phyloP scores from a whole-genome alignment of 2,329 filamentous ascomycete species.

The Exserohilum turcica region DNA sequence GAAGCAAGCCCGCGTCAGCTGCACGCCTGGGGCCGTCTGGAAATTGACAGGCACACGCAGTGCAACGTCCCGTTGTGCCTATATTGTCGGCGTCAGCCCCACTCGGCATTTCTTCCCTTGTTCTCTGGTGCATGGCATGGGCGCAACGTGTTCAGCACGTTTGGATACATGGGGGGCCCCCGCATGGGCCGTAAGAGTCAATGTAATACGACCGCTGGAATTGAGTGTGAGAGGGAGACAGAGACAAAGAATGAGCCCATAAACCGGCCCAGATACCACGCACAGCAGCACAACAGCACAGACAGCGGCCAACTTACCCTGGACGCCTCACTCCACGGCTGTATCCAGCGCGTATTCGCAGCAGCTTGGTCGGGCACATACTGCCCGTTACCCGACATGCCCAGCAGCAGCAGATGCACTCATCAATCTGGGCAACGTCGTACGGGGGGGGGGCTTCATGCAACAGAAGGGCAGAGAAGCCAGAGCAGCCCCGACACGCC shows the following conservation, averaged over 20 bases:
- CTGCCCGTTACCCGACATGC: slow-evolving; percentile 35
- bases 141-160: neutral
- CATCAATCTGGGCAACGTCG: slow-evolving; percentile 15
- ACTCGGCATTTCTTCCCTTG: neutral
- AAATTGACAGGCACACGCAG: slow-evolving; percentile 66
- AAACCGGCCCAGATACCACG: too few species aligned
- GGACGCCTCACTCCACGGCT: slow-evolving; percentile 42
- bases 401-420: slow-evolving; percentile 7
- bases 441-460: slow-evolving; percentile 15
- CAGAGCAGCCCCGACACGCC: neutral
- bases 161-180: neutral
- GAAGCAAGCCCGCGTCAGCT: slow-evolving; percentile 65
- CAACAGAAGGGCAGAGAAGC: slow-evolving; percentile 4
- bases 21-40: slow-evolving; percentile 62
- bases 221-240: too few species aligned
- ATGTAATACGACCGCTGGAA: neutral
- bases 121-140: neutral
- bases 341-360: slow-evolving; percentile 30
- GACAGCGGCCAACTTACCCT: slow-evolving; percentile 29
- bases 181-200: neutral
- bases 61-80: slow-evolving; percentile 68
- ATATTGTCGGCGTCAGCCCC: slow-evolving; percentile 19
- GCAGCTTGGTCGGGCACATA: slow-evolving; percentile 40
- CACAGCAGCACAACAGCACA: too few species aligned
- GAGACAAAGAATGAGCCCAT: neutral